Base-by-base conservation (phyloP, 2,329 filamentous ascomycete genomes). In the Arthroderma uncinatum region DNA sequence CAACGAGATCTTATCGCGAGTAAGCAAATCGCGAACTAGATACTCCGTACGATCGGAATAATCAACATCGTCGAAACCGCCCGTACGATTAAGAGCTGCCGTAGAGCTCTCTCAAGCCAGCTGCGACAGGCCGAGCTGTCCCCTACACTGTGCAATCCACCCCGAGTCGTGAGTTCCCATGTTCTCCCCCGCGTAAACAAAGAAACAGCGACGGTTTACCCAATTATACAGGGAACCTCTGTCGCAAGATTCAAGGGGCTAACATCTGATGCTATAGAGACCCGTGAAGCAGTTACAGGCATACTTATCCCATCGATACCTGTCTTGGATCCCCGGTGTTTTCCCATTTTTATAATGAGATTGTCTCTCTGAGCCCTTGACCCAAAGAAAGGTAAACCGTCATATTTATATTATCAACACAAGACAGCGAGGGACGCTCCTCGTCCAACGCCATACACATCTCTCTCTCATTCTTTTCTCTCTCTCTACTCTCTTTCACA, bases 401-500 rank as follows among this genome's bases (percentile, higher is more conserved):
- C 44, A 50, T 33, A 4, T 33, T 50, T 50, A 44, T 4, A 37
- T 21, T 54, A 53, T 21, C 50, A 39, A 36, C 52, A 37, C 6
- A 25, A 50, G n/a, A n/a, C 28, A 30, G 6, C 23, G 14, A 19
- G 7, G 12, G n/a, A 16, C 19, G 9, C 23, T 50, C 44, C 25
- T 48, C 40, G 10, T n/a, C 40, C 21, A 23, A 25, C 40, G 21
- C 40, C 40, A 21, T 8, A 33, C 33, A 52, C 16, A 8, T 16
- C 7, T 52, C 47, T 28, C 9, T 28, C n/a, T 50, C 12, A 30
- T 19, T 53, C 23, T 53, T 19, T 37, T 53, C 48, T 53, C 16
- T 8, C 21, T 28, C 30, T 42, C 28, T 34, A 56, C 42, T 57
- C 58, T 44, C 47, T 39, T 23, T 25, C 25, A 55, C 70, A 74